Percentiles rank a stretch among this genome's conserved stretches.
Evolutionary conservation across 345 rosid species (phyloP).

Genomic region (Excoecaria cochinchinensis): DNA sequence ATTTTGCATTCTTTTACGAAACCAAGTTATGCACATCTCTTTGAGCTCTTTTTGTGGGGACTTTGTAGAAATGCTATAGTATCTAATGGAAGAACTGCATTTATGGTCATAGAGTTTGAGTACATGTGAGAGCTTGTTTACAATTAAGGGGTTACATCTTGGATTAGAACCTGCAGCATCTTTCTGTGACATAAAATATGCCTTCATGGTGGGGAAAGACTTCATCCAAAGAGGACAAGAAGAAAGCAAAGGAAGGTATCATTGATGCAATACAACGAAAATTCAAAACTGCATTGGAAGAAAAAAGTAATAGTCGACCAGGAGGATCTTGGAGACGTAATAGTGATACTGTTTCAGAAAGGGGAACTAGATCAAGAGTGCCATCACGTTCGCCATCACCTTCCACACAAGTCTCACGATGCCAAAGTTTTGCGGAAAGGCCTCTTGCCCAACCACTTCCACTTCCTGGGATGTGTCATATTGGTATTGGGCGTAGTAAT

Average conservation of each 20-base stretch:
- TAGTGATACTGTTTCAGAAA: constrained; percentile 19
- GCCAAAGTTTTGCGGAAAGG: constrained; percentile 36
- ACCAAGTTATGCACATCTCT: constrained; percentile 1
- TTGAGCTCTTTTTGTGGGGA: constrained; percentile 1
- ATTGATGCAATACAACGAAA: constrained; percentile 29
- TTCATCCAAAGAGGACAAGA: constrained; percentile 32
- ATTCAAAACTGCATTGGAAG: constrained; percentile 24
- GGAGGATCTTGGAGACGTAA: constrained; percentile 20
- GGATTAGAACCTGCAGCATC: constrained; percentile 19
- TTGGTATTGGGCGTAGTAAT: constrained; percentile 15
- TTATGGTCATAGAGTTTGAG: constrained; percentile 23
- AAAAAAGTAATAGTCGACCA: constrained; percentile 12
- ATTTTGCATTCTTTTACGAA: not conserved
- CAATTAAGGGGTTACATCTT: constrained; percentile 17
- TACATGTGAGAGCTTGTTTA: constrained; percentile 20
- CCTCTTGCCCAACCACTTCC: constrained; percentile 36
- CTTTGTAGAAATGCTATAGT: constrained; percentile 17
- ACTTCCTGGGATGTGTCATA: constrained; percentile 20
- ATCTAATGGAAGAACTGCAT: constrained; percentile 31
- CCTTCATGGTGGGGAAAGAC: constrained; percentile 28
- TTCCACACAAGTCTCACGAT: constrained; percentile 24
- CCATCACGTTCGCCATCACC: constrained; percentile 32
- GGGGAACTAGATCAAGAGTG: constrained; percentile 25
- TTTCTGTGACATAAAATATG: constrained; percentile 33
- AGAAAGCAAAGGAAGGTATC: constrained; percentile 31